A percentile compares a stretch with the other conserved stretches of the same genome.
These are phyloP conservation scores for Tulasnella sp. DNA, from an alignment of 768 basidiomycete genomes.

Conservation along the genomic window DNA sequence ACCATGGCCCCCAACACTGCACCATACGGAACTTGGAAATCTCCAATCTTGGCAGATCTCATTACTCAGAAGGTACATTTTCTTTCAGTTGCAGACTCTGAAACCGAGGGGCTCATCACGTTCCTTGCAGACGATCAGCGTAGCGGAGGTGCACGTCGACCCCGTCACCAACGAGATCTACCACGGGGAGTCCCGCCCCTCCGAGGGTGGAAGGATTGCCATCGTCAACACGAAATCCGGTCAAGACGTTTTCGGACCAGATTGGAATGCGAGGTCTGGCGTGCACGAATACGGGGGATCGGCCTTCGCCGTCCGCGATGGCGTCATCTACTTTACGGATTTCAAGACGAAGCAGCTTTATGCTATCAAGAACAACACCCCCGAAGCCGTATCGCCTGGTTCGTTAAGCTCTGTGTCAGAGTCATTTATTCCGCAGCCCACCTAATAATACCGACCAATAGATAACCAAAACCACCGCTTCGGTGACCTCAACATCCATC, in stretches of 20 bases:
- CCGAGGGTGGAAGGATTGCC: constrained; percentile 52
- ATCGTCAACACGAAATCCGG: constrained; percentile 50
- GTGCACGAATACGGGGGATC: constrained; percentile 75
- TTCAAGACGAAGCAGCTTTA: constrained; percentile 53
- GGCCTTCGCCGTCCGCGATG: constrained; percentile 50
- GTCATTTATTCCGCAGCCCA: not conserved
- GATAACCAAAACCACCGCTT: constrained; percentile 55
- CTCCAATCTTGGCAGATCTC: constrained; percentile 51
- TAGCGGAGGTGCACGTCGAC: constrained; percentile 53
- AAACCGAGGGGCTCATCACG: not conserved
- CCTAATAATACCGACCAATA: constrained; percentile 24
- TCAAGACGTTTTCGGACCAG: constrained; percentile 51
- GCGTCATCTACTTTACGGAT: constrained; percentile 57
- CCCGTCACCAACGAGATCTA: constrained; percentile 43
- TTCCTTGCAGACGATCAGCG: constrained; percentile 33
- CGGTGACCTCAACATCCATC: constrained; percentile 60
- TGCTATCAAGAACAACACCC: constrained; percentile 36
- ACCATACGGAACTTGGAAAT: constrained; percentile 61
- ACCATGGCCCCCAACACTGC: constrained; percentile 33
- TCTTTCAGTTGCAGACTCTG: not conserved
- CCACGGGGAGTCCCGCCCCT: constrained; percentile 58
- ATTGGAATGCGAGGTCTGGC: constrained; percentile 53
- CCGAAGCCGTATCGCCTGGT: constrained; percentile 62
- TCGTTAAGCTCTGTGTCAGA: constrained; percentile 19
- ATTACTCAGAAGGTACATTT: constrained; percentile 45